Conservation (phyloP, 805 yeast species). For the Starmerella stigmatis region DNA sequence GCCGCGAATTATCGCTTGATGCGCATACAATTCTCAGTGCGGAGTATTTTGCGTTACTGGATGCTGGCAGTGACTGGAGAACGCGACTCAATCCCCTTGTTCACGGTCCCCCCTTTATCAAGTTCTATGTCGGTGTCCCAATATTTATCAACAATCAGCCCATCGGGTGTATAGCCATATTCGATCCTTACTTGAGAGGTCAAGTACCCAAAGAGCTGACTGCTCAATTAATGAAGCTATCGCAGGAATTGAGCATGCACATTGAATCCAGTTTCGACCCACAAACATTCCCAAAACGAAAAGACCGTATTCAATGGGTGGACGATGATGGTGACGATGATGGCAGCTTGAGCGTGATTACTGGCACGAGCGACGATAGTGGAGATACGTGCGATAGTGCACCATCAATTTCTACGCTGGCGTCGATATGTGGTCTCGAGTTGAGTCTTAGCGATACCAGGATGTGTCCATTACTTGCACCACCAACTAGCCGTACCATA, state of each 20-base stretch:
- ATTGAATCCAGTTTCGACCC: constrained; percentile 5
- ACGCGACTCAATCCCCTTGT: constrained; percentile 53
- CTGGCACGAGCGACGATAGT: neutral
- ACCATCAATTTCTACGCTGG: neutral
- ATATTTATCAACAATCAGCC: constrained; percentile 35
- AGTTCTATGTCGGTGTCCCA: constrained; percentile 59
- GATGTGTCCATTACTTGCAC: constrained; percentile 3
- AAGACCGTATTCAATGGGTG: constrained; percentile 10
- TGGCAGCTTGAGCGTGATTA: neutral
- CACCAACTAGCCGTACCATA: constrained; percentile 6
- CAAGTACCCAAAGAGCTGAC: constrained; percentile 15
- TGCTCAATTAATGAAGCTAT: constrained; percentile 12
- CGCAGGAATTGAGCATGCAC: constrained; percentile 11
- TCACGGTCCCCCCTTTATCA: constrained; percentile 47
- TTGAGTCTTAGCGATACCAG: neutral
- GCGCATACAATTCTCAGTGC: constrained; percentile 56
- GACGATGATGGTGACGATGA: constrained; percentile 6
- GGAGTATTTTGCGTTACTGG: constrained; percentile 44
- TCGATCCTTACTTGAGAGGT: constrained; percentile 35
- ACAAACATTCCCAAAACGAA: neutral
- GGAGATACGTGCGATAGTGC: neutral
- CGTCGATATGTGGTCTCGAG: neutral
- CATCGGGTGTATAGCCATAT: constrained; percentile 51
- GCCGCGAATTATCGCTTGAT: constrained; percentile 49
- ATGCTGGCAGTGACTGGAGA: constrained; percentile 65